These are phyloP conservation scores for Trametes elegans DNA, from an alignment of 768 basidiomycete genomes.

Conservation along the genomic window DNA sequence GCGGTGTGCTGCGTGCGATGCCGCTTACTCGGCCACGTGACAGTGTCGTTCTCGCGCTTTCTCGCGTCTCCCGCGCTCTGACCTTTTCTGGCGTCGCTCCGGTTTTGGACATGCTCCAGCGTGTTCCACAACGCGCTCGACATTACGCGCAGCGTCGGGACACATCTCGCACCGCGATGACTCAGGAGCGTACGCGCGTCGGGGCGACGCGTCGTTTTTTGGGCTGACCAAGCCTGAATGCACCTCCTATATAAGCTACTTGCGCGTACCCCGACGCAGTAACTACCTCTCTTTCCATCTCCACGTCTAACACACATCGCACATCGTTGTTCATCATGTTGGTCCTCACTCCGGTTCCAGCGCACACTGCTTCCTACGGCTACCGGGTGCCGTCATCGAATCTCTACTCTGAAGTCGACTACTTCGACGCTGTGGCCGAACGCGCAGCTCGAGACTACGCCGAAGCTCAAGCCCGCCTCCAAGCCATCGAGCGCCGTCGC, in stretches of 20 bases:
- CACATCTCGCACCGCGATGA: slow-evolving; percentile 3
- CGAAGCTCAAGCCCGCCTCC: slow-evolving; percentile 20
- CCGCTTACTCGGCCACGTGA: too few relatives aligned
- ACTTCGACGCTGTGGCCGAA: slow-evolving; percentile 9
- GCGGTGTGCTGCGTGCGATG: not conserved
- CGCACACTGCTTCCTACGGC: not conserved
- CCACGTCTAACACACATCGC: not conserved
- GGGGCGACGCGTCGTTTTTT: slow-evolving; percentile 10
- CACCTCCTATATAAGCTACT: slow-evolving; percentile 8
- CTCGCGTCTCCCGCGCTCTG: not conserved
- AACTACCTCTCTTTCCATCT: not conserved
- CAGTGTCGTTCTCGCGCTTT: slow-evolving; percentile 8
- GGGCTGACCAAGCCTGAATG: slow-evolving; percentile 15
- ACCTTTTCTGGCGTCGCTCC: not conserved
- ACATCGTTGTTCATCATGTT: slow-evolving; percentile 11
- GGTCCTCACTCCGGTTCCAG: slow-evolving; percentile 13
- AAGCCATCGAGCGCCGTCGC: slow-evolving; percentile 18
- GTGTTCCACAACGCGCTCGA: slow-evolving; percentile 9
- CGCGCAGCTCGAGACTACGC: slow-evolving; percentile 22
- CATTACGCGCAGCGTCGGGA: slow-evolving; percentile 1
- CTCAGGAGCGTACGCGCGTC: slow-evolving; percentile 19
- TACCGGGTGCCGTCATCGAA: not conserved
- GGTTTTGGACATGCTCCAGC: slow-evolving; percentile 6
- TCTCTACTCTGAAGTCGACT: slow-evolving; percentile 5
- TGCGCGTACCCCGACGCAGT: not conserved